Conservation (phyloP, 1,139 yeast species). For the Yamadazyma atmosphaerica region DNA sequence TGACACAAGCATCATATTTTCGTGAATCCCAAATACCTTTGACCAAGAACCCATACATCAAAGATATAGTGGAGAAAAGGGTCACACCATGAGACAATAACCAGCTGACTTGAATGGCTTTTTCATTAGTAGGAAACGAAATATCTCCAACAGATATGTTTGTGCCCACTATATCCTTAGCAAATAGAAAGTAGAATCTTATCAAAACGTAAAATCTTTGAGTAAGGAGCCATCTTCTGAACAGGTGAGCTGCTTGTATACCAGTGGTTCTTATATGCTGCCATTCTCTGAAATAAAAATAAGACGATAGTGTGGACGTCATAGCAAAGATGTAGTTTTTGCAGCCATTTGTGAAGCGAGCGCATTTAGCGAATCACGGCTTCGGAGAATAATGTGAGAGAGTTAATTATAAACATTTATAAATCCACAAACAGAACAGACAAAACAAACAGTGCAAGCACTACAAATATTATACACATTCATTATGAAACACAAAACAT, state of each 20-base stretch:
- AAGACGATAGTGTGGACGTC: background rate
- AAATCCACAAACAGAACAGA: too few species aligned
- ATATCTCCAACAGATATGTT: background rate
- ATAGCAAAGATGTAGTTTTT: background rate
- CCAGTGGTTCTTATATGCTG: background rate
- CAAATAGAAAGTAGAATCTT: background rate
- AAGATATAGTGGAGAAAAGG: background rate
- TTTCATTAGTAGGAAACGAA: background rate
- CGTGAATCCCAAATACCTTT: background rate
- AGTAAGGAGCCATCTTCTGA: background rate
- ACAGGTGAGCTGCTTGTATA: background rate
- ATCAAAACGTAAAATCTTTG: too few species aligned
- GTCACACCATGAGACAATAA: conserved; percentile 5
- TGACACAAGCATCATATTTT: conserved; percentile 1
- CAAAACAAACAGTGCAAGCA: too few species aligned
- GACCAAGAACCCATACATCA: background rate
- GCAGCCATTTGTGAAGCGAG: background rate
- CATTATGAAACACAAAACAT: too few species aligned
- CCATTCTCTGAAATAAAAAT: background rate
- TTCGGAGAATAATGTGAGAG: too few species aligned
- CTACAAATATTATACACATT: too few species aligned
- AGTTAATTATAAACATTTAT: too few species aligned
- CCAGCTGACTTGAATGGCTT: conserved; percentile 5
- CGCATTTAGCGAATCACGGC: background rate
- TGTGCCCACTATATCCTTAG: background rate